These are phyloP conservation scores for Trichoderma afroharzianum DNA, from an alignment of 2,329 filamentous ascomycete species.

Conservation along the genomic window DNA sequence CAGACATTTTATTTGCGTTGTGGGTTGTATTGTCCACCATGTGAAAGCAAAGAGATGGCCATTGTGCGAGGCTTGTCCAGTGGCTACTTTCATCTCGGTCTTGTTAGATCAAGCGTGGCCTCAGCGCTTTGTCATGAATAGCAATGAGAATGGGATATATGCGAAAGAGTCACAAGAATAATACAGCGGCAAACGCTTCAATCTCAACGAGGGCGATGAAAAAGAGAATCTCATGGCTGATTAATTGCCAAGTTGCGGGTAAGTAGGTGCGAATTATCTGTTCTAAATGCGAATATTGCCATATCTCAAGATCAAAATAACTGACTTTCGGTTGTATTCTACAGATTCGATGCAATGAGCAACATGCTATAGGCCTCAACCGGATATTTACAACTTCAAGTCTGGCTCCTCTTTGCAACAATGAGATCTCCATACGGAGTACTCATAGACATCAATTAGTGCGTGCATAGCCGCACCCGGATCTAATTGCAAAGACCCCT, in stretches of 20 bases:
- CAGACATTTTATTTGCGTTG: background rate
- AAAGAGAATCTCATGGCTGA: background rate
- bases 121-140: background rate
- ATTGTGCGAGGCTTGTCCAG: background rate
- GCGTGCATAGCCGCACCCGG: conserved; percentile 3
- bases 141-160: background rate
- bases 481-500: background rate
- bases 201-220: background rate
- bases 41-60: background rate
- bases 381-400: background rate
- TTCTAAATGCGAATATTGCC: background rate
- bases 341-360: background rate
- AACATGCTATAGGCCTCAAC: background rate
- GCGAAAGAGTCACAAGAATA: background rate
- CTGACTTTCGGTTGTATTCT: background rate
- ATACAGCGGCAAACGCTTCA: background rate
- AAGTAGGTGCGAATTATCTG: background rate
- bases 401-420: background rate
- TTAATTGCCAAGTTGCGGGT: background rate
- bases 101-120: background rate
- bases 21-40: background rate
- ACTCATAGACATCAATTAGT: background rate
- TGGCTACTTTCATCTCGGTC: background rate
- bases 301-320: background rate
- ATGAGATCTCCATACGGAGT: background rate